Base-by-base conservation (phyloP, 2,329 filamentous ascomycete genomes). In the Cladophialophora immunda region DNA sequence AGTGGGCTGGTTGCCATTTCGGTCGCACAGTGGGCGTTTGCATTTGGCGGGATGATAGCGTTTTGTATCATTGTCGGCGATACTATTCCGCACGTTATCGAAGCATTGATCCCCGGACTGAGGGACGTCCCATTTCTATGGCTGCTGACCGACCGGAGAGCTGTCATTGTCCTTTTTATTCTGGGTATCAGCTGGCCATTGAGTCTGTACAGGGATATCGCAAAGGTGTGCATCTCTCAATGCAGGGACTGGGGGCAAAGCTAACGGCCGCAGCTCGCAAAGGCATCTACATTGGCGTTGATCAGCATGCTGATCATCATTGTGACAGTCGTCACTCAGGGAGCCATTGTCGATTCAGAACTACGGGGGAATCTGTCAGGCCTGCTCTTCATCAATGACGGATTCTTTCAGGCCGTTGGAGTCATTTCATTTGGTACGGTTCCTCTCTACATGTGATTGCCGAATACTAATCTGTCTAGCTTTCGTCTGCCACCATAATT, bases 41-140 rank as follows among this genome's bases (percentile, higher is more conserved):
- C 95, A 2, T 99, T 98, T 82, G 95, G 95, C 64, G 95, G 95
- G 71, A 99, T 99, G 95, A 89, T 99, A 64, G 95, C 95, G 15
- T 99, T 98, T 79, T 95, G 94, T 72, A 93, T 99, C 75, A 97
- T 99, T 75, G 92, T 99, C 9, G 95, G 95, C 67, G 95, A 99
- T 78, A 94, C 92, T 0, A 97, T 99, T 76, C 95, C 95, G 3
- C 92, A 94, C 77, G 95, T 99, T 56, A 79, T 98, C 74, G 81
- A 85, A 56, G 92, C 94, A 4, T 79, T 97, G 4, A 97, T 94
- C 82, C 94, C 95, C 0, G 87, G 87, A 2, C 77, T 98, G 66
- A 81, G 82, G 45, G 83, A 89, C 32, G 88, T 91, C 77, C 89
- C 92, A 0, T 91, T 97, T 25, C 79, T 98, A 19, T 92, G 93